Evolutionary conservation across 1,284 basidiomycete species (phyloP), one percentile per base, ranked within the genome.

Genomic region (Boletus albobrunnescens): DNA sequence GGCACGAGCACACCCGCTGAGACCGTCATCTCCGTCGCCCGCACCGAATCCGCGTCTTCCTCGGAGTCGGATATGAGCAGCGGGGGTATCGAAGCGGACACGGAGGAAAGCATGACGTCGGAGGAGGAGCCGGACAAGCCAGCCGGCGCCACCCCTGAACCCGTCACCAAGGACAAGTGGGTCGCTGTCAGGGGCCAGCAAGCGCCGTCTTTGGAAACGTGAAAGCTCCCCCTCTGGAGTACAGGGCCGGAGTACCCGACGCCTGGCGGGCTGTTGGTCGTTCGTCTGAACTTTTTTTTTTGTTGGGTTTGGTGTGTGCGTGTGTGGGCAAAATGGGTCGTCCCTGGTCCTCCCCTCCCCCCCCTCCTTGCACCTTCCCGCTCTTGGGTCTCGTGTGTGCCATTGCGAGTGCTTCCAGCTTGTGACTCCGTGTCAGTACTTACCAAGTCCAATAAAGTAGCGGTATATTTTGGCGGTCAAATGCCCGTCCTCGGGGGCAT

Each of bases 21-120:
- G 28, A 43, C 60, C 32, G 50, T 65, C 37, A 58, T 67, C 9
- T 49, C 68, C 37, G 55, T 65, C 20, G 11, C 20, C 12, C 52
- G 37, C 36, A 55, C 42, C 36, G 51, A 54, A 36, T 63, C 51
- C 44, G 51, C 60, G 41, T 71, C 76, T 8, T 75, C 76, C 41
- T 81, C 79, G 33, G 80, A 81, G 58, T 76, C 75, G 9, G 81
- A 81, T 55, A 73, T 67, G 44, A 78, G 71, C 57, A 80, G 74
- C 17, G 82, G 81, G 17, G 65, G 67, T 4, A 71, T 74, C 46
- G 84, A 87, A 46, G 84, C 81, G 10, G 85, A 87, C 56, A 78
- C 78, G 22, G 85, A 87, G 64, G 82, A 82, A 58, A 86, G 82
- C 56, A 69, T 83, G 54, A 82, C 84, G 6, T 85, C 85, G 39